Evolutionary conservation across 768 basidiomycete species (phyloP), one percentile per base, ranked within the genome.

Genomic region (Pleurotus platypus): DNA sequence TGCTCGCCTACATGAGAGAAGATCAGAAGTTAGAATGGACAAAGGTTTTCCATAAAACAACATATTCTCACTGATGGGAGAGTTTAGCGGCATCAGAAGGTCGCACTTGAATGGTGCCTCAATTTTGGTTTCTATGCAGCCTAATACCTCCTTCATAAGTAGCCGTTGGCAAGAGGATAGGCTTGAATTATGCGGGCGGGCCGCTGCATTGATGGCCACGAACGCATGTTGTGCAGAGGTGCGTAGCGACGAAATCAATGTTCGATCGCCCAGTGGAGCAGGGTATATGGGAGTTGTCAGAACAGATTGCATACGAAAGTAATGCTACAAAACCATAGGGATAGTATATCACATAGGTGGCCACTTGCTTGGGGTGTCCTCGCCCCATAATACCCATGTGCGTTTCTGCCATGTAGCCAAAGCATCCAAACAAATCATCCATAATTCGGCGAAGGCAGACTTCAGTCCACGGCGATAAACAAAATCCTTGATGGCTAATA

Each of bases 321-420:
- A 46, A 56, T 56, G 35, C 45, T 55, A 55, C 27, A 59, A 53
- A 58, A 58, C 48, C 61, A 61, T 58, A 61, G 56, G 61, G 55
- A 57, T 26, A 49, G 57, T 48, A 45, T 49, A 51, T 63, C 63
- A 73, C 48, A 73, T 78, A 24, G 75, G 76, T 30, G 75, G 75
- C 76, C 76, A 78, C 38, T 55, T 61, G 50, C 64, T 64, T 22
- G 60, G 57, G 43, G 58, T 61, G 47, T 73, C 69, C 30, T 69
- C 70, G 35, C 76, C 78, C 72, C 76, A 75, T 47, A 60, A 64
- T 51, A 78, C 74, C 81, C 80, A 82, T 37, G 72, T 67, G 38
- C 70, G 70, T 64, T 63, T 70, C 69, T 66, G 70, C 68, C 63
- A 76, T 59, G 71, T 66, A 58, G 66, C 66, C 26, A 76, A 56